Base-by-base conservation (phyloP, 352 stramenopile species). In the Blastocystis sp. region DNA sequence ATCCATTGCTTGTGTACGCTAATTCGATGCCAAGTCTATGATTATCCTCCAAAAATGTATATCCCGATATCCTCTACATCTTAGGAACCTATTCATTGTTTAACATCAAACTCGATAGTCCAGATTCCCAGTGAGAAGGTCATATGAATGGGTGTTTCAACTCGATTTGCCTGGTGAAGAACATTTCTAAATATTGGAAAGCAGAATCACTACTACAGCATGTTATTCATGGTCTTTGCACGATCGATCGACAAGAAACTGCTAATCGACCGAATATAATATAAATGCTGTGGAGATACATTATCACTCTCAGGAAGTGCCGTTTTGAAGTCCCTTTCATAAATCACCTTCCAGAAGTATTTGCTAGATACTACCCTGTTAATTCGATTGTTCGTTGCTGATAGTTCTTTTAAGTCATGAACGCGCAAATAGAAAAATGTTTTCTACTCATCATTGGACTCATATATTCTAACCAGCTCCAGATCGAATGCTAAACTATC, bases 231-330 rank as follows among this genome's bases (percentile, higher is more conserved):
- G 13, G 37, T 56, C 54, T 56, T 51, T 6, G 15, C 30, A 17
- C 64, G 64, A 51, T 56, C 30, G 37, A 77, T 77, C 6, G 17
- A 51, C 2, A n/a, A n/a, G 13, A 77, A 77, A 27, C 64, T 30
- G 30, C 64, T 77, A 51, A 77, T 77, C 5, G 64, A 77, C 9
- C 64, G 64, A 5, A 77, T 56, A 30, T 77, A 77, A 56, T 77
- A 77, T 22, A 77, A 24, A 42, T 77, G 64, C 19, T 77, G 64
- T 33, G 64, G 64, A 33, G 64, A 19, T 56, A 77, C 15, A 19
- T 40, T 56, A 51, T n/a, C 30, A 42, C n/a, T 33, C 22, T n/a
- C n/a, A 19, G 64, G 64, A 19, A 77, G 37, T 6, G 30, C 19
- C 19, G 64, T 22, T 56, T 77, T 51, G 19, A 77, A 77, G 54